A percentile compares a stretch with the other conserved stretches of the same genome.
phyloP scores from a whole-genome alignment of 2,329 filamentous ascomycete species.

The Aspergillus glaucus region DNA sequence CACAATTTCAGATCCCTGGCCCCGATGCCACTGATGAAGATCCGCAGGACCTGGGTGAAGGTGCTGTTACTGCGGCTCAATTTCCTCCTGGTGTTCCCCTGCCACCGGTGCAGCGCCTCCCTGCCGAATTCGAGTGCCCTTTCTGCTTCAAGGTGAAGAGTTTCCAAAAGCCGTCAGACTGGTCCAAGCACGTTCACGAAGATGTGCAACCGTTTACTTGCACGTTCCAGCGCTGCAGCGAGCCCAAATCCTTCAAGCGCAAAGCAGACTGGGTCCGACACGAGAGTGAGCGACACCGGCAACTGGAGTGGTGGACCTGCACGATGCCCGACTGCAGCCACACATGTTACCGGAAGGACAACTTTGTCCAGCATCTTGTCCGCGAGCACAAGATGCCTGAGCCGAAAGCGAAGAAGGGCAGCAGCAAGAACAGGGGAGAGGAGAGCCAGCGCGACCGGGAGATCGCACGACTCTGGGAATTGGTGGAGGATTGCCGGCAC shows the following conservation, averaged over 20 bases:
- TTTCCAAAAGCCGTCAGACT: conserved; percentile 86
- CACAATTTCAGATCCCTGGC: conserved; percentile 50
- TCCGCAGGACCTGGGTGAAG: conserved; percentile 60
- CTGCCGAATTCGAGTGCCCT: conserved; percentile 83
- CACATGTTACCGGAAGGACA: conserved; percentile 79
- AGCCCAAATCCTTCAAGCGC: conserved; percentile 87
- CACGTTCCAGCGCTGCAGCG: conserved; percentile 74
- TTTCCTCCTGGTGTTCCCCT: conserved; percentile 77
- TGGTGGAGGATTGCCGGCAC: conserved; percentile 70
- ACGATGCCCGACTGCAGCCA: conserved; percentile 74
- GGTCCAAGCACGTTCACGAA: conserved; percentile 94
- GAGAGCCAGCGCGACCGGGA: conserved; percentile 28
- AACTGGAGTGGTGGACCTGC: conserved; percentile 87
- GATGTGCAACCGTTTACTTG: conserved; percentile 91
- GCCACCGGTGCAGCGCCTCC: conserved; percentile 69
- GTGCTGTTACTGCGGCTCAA: conserved; percentile 61
- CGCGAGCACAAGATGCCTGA: conserved; percentile 83
- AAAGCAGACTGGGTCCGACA: conserved; percentile 96
- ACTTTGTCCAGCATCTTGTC: conserved; percentile 87
- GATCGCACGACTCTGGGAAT: conserved; percentile 63
- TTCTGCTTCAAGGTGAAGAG: conserved; percentile 80
- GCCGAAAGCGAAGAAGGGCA: conserved; percentile 68
- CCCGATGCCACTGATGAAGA: conserved; percentile 58
- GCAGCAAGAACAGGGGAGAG: conserved; percentile 43
- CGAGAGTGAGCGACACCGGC: conserved; percentile 84